Evolutionary conservation across 495 filamentous ascomycete species (phyloP).

Genomic region (Talaromyces borbonicus): DNA sequence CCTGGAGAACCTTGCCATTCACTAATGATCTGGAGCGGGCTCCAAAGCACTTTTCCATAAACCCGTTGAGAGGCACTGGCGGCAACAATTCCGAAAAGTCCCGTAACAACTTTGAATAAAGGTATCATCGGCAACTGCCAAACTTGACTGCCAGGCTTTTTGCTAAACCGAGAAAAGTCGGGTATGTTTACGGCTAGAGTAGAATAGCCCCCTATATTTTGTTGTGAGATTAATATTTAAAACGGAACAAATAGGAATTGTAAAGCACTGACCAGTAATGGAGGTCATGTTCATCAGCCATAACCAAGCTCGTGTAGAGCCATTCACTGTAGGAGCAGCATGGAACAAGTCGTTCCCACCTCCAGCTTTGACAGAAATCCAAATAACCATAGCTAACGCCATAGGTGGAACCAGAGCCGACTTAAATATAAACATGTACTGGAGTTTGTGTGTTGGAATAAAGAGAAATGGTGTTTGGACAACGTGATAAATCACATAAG

Average conservation of each 20-base stretch:
- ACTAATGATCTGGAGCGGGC: constrained; percentile 40
- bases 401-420: constrained; percentile 23
- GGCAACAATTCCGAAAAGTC: constrained; percentile 40
- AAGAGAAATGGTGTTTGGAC: constrained; percentile 40
- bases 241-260: neutral
- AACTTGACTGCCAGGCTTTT: constrained; percentile 38
- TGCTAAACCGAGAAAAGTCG: constrained; percentile 52
- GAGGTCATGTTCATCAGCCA: constrained; percentile 14
- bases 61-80: constrained; percentile 38
- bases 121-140: constrained; percentile 49
- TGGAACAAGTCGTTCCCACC: constrained; percentile 7
- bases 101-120: constrained; percentile 43
- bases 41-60: constrained; percentile 44
- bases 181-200: constrained; percentile 43
- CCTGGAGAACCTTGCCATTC: constrained; percentile 32
- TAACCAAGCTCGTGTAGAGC: constrained; percentile 9
- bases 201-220: constrained; percentile 9
- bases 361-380: constrained; percentile 3
- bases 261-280: constrained; percentile 8
- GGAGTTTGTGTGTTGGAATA: constrained; percentile 38
- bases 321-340: constrained; percentile 11
- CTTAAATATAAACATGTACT: constrained; percentile 44
- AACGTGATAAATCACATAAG: constrained; percentile 37
- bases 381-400: constrained; percentile 9
- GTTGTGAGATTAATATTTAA: neutral